A percentile compares a stretch with the other conserved stretches of the same genome.
phyloP scores from a whole-genome alignment of 108 stramenopile species.

The Skeletonema costatum region DNA sequence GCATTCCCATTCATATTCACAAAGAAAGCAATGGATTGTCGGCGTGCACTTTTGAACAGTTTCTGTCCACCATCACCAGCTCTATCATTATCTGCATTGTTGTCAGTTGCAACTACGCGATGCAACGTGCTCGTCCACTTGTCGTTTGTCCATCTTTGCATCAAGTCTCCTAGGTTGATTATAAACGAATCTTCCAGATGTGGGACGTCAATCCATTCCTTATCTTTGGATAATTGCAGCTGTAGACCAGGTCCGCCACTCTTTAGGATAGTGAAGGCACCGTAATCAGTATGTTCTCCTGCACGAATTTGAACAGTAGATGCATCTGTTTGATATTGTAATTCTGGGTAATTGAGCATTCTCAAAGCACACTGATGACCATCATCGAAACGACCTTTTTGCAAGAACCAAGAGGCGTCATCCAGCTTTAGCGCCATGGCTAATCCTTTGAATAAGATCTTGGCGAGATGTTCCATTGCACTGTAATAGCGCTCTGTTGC shows the following conservation, averaged over 20 bases:
- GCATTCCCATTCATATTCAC: slow-evolving; percentile 77
- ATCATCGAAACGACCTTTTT: slow-evolving; percentile 54
- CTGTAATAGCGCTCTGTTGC: slow-evolving; percentile 63
- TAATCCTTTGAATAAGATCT: slow-evolving; percentile 56
- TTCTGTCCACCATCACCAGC: background rate
- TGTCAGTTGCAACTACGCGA: slow-evolving; percentile 58
- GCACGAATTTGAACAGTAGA: slow-evolving; percentile 51
- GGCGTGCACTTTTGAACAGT: slow-evolving; percentile 32
- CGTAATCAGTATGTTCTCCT: slow-evolving; percentile 89
- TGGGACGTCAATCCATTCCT: slow-evolving; percentile 76
- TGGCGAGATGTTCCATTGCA: slow-evolving; percentile 71
- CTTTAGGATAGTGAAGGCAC: slow-evolving; percentile 80
- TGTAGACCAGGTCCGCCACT: slow-evolving; percentile 65
- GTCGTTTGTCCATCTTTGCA: slow-evolving; percentile 90
- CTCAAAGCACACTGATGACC: slow-evolving; percentile 82
- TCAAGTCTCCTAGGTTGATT: slow-evolving; percentile 92
- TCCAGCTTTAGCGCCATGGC: slow-evolving; percentile 71
- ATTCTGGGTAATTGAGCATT: slow-evolving; percentile 74
- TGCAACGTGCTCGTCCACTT: slow-evolving; percentile 73
- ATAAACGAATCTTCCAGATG: slow-evolving; percentile 63
- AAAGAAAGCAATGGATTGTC: slow-evolving; percentile 88
- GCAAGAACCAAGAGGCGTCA: slow-evolving; percentile 30
- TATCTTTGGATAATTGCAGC: slow-evolving; percentile 28
- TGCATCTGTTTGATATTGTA: slow-evolving; percentile 17
- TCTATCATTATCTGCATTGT: background rate